Conservation (phyloP, 768 basidiomycete genomes). For the Mycena rebaudengoi region DNA sequence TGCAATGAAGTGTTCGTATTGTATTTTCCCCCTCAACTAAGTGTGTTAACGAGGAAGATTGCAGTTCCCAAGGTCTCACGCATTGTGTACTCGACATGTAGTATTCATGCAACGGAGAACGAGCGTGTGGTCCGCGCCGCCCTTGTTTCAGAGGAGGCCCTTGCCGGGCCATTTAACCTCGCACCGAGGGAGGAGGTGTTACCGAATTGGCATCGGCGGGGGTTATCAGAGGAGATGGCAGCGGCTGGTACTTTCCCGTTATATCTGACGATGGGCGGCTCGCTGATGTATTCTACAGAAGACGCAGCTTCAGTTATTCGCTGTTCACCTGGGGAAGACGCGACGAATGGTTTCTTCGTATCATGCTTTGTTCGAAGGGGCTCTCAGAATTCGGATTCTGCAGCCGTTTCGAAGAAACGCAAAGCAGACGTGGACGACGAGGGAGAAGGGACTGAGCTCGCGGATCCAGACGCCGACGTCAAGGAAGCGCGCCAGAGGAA, state of each 20-base stretch:
- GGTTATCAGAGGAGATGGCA: slow-evolving; percentile 70
- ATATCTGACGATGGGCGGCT: neutral
- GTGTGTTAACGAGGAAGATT: too few species aligned
- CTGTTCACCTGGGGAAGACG: slow-evolving; percentile 83
- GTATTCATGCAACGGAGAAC: slow-evolving; percentile 90
- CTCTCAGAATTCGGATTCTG: too few species aligned
- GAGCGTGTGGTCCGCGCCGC: slow-evolving; percentile 87
- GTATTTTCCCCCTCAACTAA: slow-evolving; percentile 12
- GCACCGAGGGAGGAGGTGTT: slow-evolving; percentile 75
- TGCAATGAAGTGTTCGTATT: slow-evolving; percentile 87
- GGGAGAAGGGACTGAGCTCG: slow-evolving; percentile 24
- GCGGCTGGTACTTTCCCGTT: slow-evolving; percentile 53
- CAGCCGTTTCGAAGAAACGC: slow-evolving; percentile 29
- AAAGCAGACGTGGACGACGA: slow-evolving; percentile 30
- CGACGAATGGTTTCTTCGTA: slow-evolving; percentile 97
- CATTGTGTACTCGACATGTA: slow-evolving; percentile 99
- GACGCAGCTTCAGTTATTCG: slow-evolving; percentile 71
- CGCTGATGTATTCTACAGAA: slow-evolving; percentile 40
- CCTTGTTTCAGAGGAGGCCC: slow-evolving; percentile 76
- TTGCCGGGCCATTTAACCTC: slow-evolving; percentile 65
- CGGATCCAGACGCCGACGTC: neutral
- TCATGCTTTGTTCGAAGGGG: slow-evolving; percentile 82
- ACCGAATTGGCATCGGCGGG: slow-evolving; percentile 86
- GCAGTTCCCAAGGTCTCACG: slow-evolving; percentile 78
- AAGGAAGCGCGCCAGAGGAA: slow-evolving; percentile 20